Base-by-base conservation (phyloP, 257 asterid genomes). In the Primulina huaijiensis region DNA sequence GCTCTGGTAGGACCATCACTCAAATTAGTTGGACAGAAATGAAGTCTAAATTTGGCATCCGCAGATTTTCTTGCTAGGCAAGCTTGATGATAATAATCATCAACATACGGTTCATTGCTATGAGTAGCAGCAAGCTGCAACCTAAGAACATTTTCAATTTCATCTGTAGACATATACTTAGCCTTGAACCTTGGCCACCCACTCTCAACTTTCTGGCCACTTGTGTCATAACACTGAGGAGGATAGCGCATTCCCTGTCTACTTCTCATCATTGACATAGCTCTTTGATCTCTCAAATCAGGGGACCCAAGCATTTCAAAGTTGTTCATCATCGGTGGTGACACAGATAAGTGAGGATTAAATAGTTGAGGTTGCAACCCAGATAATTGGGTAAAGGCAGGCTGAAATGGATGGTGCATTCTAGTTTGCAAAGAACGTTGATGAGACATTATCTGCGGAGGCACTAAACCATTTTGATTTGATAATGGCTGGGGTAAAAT, bases 61-160 rank as follows among this genome's bases (percentile, higher is more conserved):
- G 88, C 73, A 33, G 96, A 84, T 79, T 82, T 93, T 72, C 84
- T 83, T 6, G 95, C 89, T 21, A 90, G 88, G 80, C 94, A 82
- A 76, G 97, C 99, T 78, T 93, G 99, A 74, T 87, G 89, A 73
- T 90, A 93, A 77, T 89, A 93, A 85, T 90, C 97, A 68, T 93
- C 99, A 43, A 84, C 81, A 65, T 93, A 93, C 17, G 99, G 99
- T 70, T 93, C 95, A 62, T 86, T 89, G 88, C 96, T 86, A 72
- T 90, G 99, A 14, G 99, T 86, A 53, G 96, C 97, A 38, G 91
- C 85, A 62, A 86, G 95, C 82, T 93, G 99, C 83, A 82, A 76
- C 75, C 96, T 75, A 40, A 90, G 85, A 62, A 93, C 91, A 76
- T 85, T 90, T 78, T 90, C 99, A 17, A 93, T 81, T 81, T 93